Conservation (phyloP, 345 rosid genomes). For the Triadica sebifera region DNA sequence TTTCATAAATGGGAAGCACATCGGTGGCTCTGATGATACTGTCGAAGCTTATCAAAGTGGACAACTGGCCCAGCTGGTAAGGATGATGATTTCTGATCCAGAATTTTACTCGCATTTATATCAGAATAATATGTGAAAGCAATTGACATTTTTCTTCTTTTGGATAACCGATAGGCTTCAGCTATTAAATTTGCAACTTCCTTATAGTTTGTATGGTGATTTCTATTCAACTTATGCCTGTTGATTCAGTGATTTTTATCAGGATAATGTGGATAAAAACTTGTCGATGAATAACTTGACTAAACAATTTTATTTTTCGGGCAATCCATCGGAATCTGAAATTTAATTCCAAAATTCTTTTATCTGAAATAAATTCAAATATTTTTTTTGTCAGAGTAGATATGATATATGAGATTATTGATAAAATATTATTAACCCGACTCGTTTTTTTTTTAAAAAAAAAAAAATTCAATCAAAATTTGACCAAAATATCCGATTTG, state of each 20-base stretch:
- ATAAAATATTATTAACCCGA: no score
- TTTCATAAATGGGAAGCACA: conserved; percentile 74
- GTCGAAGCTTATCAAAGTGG: conserved; percentile 70
- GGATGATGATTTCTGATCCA: conserved; percentile 45
- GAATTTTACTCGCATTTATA: not conserved
- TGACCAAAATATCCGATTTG: no score
- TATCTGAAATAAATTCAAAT: no score
- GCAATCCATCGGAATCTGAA: no score
- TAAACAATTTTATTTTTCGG: no score
- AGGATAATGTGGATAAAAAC: no score
- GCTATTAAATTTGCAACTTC: not conserved
- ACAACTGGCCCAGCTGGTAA: conserved; percentile 46
- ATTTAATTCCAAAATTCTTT: no score
- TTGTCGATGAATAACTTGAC: no score
- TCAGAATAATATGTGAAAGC: not conserved
- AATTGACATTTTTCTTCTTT: not conserved
- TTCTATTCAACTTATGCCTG: not conserved
- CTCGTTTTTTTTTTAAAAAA: no score
- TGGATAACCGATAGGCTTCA: not conserved
- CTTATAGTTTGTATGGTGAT: not conserved
- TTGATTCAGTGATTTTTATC: not conserved
- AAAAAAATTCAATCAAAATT: no score
- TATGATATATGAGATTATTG: no score
- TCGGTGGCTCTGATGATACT: conserved; percentile 95
- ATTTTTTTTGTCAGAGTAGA: no score